Evolutionary conservation across 345 rosid species (phyloP), one percentile per base, ranked within the genome.

Genomic region (Physaria fendleri): DNA sequence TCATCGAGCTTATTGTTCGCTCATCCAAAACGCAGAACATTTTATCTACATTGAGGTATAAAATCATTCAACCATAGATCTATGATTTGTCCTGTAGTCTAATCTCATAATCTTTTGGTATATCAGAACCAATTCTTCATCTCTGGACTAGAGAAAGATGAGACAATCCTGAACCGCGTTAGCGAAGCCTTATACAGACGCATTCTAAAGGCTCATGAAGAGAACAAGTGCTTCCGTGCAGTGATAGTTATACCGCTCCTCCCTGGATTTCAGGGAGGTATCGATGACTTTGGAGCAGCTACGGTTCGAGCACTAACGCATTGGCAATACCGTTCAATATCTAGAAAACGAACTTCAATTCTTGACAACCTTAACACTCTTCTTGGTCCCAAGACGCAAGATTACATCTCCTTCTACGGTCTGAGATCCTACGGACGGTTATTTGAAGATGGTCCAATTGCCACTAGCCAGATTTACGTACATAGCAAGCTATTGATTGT

Each of bases 231-330:
- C 59, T 88, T 92, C 53, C 78, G 95, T 30, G 90, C 81, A 12
- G 80, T 92, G 64, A 30, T 92, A 55, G 84, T 88, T 74, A 51
- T 88, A 62, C 98, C 98, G 1, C 93, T 92, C 64, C 64, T 82
- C 55, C 95, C 98, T 56, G 98, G 98, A 41, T 92, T 92, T 80
- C 96, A 92, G 95, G 98, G 98, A 4, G 98, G 96, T 18, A 41
- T 92, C 2, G 88, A 88, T 75, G 98, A 92, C 46, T 77, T 77
- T 4, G 95, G 96, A 29, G 98, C 96, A 42, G 96, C 98, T 20
- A 88, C 98, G 6, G 95, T 85, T 61, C 77, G 98, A 81, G 95
- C 98, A 67, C 67, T 88, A 51, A 79, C 78, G 80, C 96, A 92
- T 75, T 92, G 98, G 98, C 96, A 88, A 48, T 92, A 88, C 56